Conservation (phyloP, 805 yeast species). For the Wickerhamomyces bisporus region DNA sequence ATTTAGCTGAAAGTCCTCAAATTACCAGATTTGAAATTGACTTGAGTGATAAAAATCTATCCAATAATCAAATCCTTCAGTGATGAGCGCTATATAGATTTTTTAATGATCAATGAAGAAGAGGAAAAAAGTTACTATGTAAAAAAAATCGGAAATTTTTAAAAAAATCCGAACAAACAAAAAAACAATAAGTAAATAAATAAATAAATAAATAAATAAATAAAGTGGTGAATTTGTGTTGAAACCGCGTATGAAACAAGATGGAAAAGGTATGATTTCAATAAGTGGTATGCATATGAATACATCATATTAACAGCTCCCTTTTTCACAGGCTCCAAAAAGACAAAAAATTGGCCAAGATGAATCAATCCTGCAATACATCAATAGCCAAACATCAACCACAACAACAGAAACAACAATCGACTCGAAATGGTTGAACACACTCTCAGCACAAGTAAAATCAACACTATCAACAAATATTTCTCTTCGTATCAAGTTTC, state of each 20-base stretch:
- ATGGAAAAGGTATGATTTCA: too few species aligned
- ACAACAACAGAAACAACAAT: not conserved
- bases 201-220: too few species aligned
- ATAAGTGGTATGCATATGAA: too few species aligned
- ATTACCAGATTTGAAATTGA: conserved; percentile 22
- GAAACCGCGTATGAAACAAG: too few species aligned
- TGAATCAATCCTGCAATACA: not conserved
- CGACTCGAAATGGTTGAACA: conserved; percentile 13
- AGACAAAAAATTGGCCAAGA: not conserved
- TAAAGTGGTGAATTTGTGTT: too few species aligned
- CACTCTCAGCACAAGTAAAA: conserved; percentile 3
- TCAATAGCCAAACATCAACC: not conserved
- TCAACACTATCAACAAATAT: conserved; percentile 5
- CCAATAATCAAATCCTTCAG: not conserved
- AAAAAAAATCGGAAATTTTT: too few species aligned
- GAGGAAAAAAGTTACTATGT: too few species aligned
- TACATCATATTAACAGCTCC: too few species aligned
- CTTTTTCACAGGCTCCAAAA: not conserved
- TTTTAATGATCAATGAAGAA: too few species aligned
- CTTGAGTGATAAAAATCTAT: conserved; percentile 2
- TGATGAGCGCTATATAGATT: too few species aligned
- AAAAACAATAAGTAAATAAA: too few species aligned
- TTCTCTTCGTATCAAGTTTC: conserved; percentile 6
- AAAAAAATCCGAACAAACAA: too few species aligned
- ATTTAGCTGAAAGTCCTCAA: conserved; percentile 22